A percentile compares a stretch with the other conserved stretches of the same genome.
These are phyloP conservation scores for Chalciporus sphaerocephalus DNA, from an alignment of 768 basidiomycete genomes.

Conservation along the genomic window DNA sequence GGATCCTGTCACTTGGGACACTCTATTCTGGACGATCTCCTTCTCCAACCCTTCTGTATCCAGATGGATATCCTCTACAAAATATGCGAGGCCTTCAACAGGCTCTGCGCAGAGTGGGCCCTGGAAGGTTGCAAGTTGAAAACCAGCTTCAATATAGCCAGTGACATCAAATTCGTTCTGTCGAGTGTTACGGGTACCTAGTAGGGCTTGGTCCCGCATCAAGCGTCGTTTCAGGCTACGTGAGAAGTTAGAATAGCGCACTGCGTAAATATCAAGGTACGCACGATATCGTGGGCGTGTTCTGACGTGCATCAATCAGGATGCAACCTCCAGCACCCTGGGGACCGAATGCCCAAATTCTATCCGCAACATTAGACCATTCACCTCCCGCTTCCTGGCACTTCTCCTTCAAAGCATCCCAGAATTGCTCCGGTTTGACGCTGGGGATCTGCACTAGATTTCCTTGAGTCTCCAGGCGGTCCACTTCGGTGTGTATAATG, in stretches of 20 bases:
- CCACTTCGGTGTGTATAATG: conserved; percentile 29
- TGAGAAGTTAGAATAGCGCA: conserved; percentile 5
- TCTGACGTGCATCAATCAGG: conserved; percentile 67
- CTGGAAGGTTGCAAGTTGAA: conserved; percentile 91
- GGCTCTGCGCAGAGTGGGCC: conserved; percentile 96
- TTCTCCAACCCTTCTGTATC: conserved; percentile 55
- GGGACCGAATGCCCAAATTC: conserved; percentile 90
- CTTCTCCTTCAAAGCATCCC: conserved; percentile 60
- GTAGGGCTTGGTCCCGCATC: conserved; percentile 33
- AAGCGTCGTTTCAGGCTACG: conserved; percentile 51
- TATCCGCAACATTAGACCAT: conserved; percentile 69
- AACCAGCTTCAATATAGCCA: conserved; percentile 83
- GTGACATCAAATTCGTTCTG: conserved; percentile 59
- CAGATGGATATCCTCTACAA: conserved; percentile 72
- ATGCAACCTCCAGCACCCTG: conserved; percentile 82
- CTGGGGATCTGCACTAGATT: conserved; percentile 59
- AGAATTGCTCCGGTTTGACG: conserved; percentile 74
- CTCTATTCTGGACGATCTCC: conserved; percentile 72
- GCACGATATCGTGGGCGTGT: conserved; percentile 49
- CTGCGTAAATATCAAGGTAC: conserved; percentile 23
- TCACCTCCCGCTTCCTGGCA: conserved; percentile 68
- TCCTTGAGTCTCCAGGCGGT: conserved; percentile 45
- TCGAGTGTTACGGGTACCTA: conserved; percentile 30
- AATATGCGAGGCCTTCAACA: conserved; percentile 87
- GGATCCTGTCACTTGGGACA: conserved; percentile 85